Base-by-base conservation (phyloP, 108 stramenopile species). In the Nitzschia putrida region DNA sequence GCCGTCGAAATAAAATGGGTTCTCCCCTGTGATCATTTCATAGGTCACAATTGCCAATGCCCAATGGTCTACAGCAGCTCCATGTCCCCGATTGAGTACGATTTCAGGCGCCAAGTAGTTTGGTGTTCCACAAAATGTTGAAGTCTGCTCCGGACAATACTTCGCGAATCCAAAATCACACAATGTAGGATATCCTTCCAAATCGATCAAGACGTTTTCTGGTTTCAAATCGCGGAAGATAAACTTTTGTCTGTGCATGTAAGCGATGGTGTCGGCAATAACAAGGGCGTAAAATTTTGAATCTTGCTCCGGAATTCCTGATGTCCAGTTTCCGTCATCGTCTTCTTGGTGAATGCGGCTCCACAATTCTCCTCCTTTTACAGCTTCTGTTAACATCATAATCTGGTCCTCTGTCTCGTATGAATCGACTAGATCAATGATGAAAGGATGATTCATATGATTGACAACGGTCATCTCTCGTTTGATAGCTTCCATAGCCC, bases 41-140 rank as follows among this genome's bases (percentile, higher is more conserved):
- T 94, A 96, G 20, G 95, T 64, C 34, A 97, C 77, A 23, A 95
- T 87, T 24, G 92, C 92, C 34, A 95, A 72, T 7, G 92, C 88
- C 92, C 92, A 95, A 87, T 90, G 93, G 59, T 95, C 92, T 10
- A 89, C 85, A 7, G 86, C 85, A 69, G 78, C 87, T 52, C 68
- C 54, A 51, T 78, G 77, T 0, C 77, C 77, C 23, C 44, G 55
- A 44, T 72, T 72, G 41, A 78, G 24, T 16, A 78, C 55, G 7
- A 90, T 81, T 70, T 95, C 91, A 2, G 94, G 94, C 8, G 91
- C 88, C 2, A 95, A 76, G 59, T 93, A 95, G 66, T 93, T 95
- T 2, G 97, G 97, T 18, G 97, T 97, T 14, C 97, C 95, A 61
- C 95, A 96, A 0, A 97, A 76, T 23, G 97, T 95, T 58, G 80